Evolutionary conservation across 2,329 filamentous ascomycete genomes (phyloP).

Genomic region (Myriosclerotinia duriaeana): DNA sequence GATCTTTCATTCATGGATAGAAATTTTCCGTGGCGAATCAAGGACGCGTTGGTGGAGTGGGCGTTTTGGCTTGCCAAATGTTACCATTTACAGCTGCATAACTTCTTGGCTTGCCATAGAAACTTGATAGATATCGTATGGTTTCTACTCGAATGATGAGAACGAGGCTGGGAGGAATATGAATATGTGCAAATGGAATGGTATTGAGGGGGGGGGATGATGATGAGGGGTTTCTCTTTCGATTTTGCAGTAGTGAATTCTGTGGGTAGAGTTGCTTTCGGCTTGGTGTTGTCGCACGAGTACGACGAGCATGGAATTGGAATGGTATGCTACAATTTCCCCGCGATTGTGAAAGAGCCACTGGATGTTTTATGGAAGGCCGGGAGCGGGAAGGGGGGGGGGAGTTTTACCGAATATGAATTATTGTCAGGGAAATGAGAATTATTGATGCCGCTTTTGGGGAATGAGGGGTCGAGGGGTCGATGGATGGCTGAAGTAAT

Average conservation of each 20-base stretch:
- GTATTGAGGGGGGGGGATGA: not conserved
- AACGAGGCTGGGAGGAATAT: not conserved
- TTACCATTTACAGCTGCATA: not conserved
- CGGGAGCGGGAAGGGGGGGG: not conserved
- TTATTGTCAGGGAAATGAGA: not conserved
- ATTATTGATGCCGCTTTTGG: slow-evolving; percentile 19
- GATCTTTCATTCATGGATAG: not conserved
- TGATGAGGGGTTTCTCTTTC: slow-evolving; percentile 1
- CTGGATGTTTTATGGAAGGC: slow-evolving; percentile 7
- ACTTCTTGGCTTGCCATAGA: slow-evolving; percentile 6
- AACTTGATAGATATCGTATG: slow-evolving; percentile 13
- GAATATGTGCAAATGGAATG: not conserved
- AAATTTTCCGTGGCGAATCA: slow-evolving; percentile 7
- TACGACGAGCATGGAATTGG: not conserved
- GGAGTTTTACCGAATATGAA: slow-evolving; percentile 21
- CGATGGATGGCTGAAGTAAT: not conserved
- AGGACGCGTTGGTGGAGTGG: not conserved
- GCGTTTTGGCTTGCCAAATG: slow-evolving; percentile 5
- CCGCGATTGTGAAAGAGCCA: slow-evolving; percentile 1
- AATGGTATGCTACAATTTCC: not conserved
- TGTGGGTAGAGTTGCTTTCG: slow-evolving; percentile 10
- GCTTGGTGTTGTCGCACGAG: slow-evolving; percentile 6
- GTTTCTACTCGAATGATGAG: not conserved
- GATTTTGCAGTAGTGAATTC: slow-evolving; percentile 2
- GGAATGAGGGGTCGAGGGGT: not conserved